Evolutionary conservation across 106 monocot genomes (phyloP).

Genomic region (Phalaenopsis equestris): DNA sequence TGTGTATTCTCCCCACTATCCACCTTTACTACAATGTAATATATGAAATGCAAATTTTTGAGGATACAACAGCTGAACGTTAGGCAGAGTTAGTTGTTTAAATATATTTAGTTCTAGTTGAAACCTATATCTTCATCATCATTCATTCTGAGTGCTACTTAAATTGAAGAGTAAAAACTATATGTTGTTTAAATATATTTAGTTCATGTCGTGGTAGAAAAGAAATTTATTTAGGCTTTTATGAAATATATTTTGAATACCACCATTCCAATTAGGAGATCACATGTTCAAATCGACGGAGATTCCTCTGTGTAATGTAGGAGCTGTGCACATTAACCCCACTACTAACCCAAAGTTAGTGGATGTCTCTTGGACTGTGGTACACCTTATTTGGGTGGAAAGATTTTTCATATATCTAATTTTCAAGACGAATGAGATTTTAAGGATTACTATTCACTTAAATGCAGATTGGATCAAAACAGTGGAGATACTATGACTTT

Average conservation of each 20-base stretch:
- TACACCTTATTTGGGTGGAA: not conserved
- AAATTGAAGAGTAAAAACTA: not conserved
- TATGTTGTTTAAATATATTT: not conserved
- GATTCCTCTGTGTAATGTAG: not conserved
- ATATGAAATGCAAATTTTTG: too few relatives aligned
- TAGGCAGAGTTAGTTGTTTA: not conserved
- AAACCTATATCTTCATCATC: not conserved
- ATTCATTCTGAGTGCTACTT: not conserved
- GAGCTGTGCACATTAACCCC: not conserved
- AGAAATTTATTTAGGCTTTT: not conserved
- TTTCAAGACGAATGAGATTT: not conserved
- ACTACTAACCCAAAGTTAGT: not conserved
- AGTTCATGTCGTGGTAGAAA: not conserved
- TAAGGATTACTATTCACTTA: not conserved
- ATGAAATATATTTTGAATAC: not conserved
- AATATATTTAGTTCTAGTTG: not conserved
- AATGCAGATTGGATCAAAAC: conserved; percentile 71
- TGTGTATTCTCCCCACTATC: too few relatives aligned
- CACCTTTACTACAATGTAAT: too few relatives aligned
- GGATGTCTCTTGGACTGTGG: not conserved
- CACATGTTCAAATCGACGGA: not conserved
- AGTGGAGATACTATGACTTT: conserved; percentile 97
- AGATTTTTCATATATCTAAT: not conserved
- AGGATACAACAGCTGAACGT: too few relatives aligned
- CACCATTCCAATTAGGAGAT: not conserved